These are phyloP conservation scores for Scorias spongiosa DNA, from an alignment of 2,329 filamentous ascomycete genomes.

Conservation along the genomic window DNA sequence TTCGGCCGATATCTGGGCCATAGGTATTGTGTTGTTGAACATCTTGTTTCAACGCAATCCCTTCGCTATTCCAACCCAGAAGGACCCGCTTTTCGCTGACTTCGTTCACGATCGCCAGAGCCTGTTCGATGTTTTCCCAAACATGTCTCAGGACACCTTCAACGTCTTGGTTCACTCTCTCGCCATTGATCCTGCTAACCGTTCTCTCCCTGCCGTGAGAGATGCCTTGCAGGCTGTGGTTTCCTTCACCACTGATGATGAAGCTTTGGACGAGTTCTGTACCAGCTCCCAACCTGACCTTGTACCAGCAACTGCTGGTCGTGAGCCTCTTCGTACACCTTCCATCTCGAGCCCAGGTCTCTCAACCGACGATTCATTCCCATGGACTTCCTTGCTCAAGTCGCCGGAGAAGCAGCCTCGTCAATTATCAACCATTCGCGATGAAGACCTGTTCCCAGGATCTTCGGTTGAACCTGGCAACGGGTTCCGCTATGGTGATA, in stretches of 20 bases:
- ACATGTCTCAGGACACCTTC: slow-evolving; percentile 96
- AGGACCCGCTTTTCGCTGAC: slow-evolving; percentile 86
- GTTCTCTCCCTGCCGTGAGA: slow-evolving; percentile 64
- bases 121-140: slow-evolving; percentile 93
- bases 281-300: slow-evolving; percentile 56
- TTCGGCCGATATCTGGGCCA: slow-evolving; percentile 90
- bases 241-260: slow-evolving; percentile 87
- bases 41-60: slow-evolving; percentile 94
- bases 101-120: slow-evolving; percentile 89
- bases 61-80: slow-evolving; percentile 76
- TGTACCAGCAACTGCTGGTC: slow-evolving; percentile 67
- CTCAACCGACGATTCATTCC: slow-evolving; percentile 66
- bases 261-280: slow-evolving; percentile 86
- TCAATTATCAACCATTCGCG: slow-evolving; percentile 73
- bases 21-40: slow-evolving; percentile 92
- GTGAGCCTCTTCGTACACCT: slow-evolving; percentile 87
- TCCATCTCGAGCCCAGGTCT: slow-evolving; percentile 80
- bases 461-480: slow-evolving; percentile 37
- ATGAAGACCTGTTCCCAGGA: slow-evolving; percentile 69
- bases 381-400: slow-evolving; percentile 81
- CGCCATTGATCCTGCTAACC: slow-evolving; percentile 78
- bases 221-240: slow-evolving; percentile 65
- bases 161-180: slow-evolving; percentile 84
- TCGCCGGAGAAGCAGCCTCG: slow-evolving; percentile 56
- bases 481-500: slow-evolving; percentile 55